These are phyloP conservation scores for Ascochyta viciae-villosae DNA, from an alignment of 2,329 filamentous ascomycete species.

Conservation along the genomic window DNA sequence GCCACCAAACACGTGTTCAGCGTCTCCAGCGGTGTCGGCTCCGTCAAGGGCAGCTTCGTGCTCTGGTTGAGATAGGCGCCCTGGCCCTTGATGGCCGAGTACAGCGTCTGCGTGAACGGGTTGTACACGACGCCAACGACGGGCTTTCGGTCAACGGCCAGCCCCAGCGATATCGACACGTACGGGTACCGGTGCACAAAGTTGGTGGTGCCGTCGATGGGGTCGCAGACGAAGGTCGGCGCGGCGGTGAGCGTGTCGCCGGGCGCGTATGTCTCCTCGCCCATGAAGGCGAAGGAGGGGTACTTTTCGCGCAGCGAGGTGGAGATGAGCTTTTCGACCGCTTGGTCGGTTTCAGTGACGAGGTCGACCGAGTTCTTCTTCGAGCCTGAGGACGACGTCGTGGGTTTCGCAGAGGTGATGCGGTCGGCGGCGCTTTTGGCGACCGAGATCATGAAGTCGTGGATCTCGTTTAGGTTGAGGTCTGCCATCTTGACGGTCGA, in stretches of 20 bases:
- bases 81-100: conserved; percentile 71
- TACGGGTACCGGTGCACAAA: conserved; percentile 78
- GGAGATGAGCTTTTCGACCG: conserved; percentile 66
- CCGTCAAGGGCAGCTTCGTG: conserved; percentile 55
- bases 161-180: conserved; percentile 78
- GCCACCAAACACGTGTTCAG: conserved; percentile 71
- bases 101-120: conserved; percentile 74
- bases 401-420: conserved; percentile 55
- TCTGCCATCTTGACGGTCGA: conserved; percentile 37
- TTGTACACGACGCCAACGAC: conserved; percentile 81
- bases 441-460: conserved; percentile 56
- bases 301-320: conserved; percentile 58
- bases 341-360: conserved; percentile 69
- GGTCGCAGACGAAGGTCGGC: conserved; percentile 82
- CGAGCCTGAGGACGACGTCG: conserved; percentile 49
- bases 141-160: conserved; percentile 68
- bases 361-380: conserved; percentile 66
- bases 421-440: conserved; percentile 56
- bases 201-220: conserved; percentile 83
- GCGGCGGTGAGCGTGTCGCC: conserved; percentile 67
- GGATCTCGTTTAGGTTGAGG: conserved; percentile 56
- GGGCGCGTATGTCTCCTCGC: conserved; percentile 70
- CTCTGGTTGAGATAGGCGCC: conserved; percentile 63
- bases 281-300: conserved; percentile 59
- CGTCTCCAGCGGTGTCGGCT: conserved; percentile 64